These are phyloP conservation scores for Aureobasidium mangrovei DNA, from an alignment of 2,329 filamentous ascomycete genomes.

Conservation along the genomic window DNA sequence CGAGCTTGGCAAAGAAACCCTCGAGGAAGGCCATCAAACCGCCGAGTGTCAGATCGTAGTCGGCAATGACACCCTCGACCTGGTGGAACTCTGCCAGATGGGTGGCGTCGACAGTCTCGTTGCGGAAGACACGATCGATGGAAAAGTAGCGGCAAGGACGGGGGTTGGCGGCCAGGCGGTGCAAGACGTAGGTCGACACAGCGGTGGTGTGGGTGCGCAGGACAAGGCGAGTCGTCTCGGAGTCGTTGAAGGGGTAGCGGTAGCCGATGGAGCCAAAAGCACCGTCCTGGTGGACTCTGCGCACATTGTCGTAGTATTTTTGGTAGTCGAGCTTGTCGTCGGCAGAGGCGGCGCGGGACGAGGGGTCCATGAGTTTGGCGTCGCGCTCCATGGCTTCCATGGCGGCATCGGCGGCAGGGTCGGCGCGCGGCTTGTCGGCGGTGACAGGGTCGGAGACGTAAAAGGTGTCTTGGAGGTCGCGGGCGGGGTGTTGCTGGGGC, in stretches of 20 bases:
- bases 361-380: constrained; percentile 39
- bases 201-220: constrained; percentile 95
- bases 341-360: constrained; percentile 28
- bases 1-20: constrained; percentile 94
- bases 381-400: constrained; percentile 42
- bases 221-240: constrained; percentile 79
- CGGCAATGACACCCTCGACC: constrained; percentile 95
- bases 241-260: constrained; percentile 83
- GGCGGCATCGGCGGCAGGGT: constrained; percentile 40
- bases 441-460: constrained; percentile 84
- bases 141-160: constrained; percentile 94
- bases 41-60: constrained; percentile 86
- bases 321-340: constrained; percentile 54
- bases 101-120: constrained; percentile 93
- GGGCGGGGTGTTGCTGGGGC: constrained; percentile 92
- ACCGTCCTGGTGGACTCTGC: constrained; percentile 78
- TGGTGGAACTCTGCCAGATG: constrained; percentile 98
- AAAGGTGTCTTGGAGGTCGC: constrained; percentile 96
- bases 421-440: constrained; percentile 58
- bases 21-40: constrained; percentile 92
- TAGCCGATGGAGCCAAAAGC: constrained; percentile 95
- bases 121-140: constrained; percentile 96
- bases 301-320: constrained; percentile 80
- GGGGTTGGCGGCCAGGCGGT: constrained; percentile 76
- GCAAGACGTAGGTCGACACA: constrained; percentile 80